Evolutionary conservation across 768 basidiomycete genomes (phyloP), one percentile per base, ranked within the genome.

Genomic region (Galerina marginata): DNA sequence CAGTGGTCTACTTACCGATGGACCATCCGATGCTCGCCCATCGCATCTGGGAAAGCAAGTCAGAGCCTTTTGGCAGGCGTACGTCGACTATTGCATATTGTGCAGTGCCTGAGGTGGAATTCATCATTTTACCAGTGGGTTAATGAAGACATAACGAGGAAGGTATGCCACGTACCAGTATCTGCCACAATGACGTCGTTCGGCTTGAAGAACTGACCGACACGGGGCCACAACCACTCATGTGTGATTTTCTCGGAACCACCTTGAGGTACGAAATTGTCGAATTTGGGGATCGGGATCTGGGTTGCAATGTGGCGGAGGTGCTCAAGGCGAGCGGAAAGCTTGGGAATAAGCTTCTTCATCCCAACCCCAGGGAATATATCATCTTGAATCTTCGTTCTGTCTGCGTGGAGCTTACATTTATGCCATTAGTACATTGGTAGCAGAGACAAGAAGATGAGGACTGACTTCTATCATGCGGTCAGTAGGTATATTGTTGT

Each of bases 11-110:
- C 77, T 74, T 73, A 76, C 92, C 91, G 29, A 89, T 84, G 16
- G 88, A 84, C 88, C 89, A 96, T 0, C 95, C 95, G 63, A 96
- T 96, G 58, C 88, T 88, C 38, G 95, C 94, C 87, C 91, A 96
- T 9, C 96, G 74, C 54, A 95, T 86, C 75, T 94, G 92, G 58
- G 81, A 83, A 39, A 92, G 59, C 58, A 88, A 85, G 5, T 86
- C 72, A 2, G 87, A 78, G 43, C 84, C 80, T 12, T 85, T 79
- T 0, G 95, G 95, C 14, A 96, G 74, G 1, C 87, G 85, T 33
- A 93, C 81, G 61, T 92, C 92, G 39, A 93, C 71, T 43, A 95
- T 82, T 48, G 94, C 95, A 69, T 95, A 96, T 59, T 79, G 87
- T 6, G 90, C 86, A 1, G 92, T 93, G 9, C 89, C 86, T 16